These are phyloP conservation scores for Hyphopichia pseudoburtonii DNA, from an alignment of 1,139 yeast genomes.

Conservation along the genomic window DNA sequence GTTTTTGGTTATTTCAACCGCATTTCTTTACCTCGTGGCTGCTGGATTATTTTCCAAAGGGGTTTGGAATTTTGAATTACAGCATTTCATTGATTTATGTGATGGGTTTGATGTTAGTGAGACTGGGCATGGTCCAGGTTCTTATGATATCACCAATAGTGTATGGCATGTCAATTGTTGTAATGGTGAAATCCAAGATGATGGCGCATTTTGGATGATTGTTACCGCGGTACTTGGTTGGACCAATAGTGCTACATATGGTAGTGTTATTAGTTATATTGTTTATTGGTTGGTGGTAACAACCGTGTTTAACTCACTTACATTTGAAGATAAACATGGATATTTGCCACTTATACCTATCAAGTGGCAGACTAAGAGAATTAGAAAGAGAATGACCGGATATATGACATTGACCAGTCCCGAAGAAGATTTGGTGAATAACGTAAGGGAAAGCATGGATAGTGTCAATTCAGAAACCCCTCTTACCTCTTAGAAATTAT, in stretches of 20 bases:
- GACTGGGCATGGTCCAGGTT: constrained; percentile 50
- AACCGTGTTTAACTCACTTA: constrained; percentile 22
- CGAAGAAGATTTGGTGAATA: constrained; percentile 5
- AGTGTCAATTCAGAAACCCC: constrained; percentile 29
- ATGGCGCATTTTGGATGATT: constrained; percentile 47
- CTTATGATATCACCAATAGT: constrained; percentile 39
- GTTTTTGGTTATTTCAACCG: constrained; percentile 41
- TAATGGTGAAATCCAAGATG: constrained; percentile 44
- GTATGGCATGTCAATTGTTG: constrained; percentile 53
- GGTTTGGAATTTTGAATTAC: constrained; percentile 47
- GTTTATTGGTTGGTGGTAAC: constrained; percentile 38
- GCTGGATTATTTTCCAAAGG: constrained; percentile 49
- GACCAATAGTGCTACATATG: constrained; percentile 52
- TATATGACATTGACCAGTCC: constrained; percentile 8
- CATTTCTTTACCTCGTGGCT: constrained; percentile 44
- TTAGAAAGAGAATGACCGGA: constrained; percentile 38
- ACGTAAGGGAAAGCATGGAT: constrained; percentile 25
- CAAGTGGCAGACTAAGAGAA: constrained; percentile 52
- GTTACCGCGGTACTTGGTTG: constrained; percentile 47
- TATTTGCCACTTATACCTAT: constrained; percentile 48
- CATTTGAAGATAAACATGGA: constrained; percentile 33
- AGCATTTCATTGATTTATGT: constrained; percentile 38
- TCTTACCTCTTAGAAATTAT: constrained; percentile 6
- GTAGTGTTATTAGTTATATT: constrained; percentile 40
- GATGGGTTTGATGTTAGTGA: constrained; percentile 49